Percentiles rank a stretch among this genome's conserved stretches.
Conservation (phyloP, 2,329 filamentous ascomycete genomes). For the Diplodia corticola region DNA sequence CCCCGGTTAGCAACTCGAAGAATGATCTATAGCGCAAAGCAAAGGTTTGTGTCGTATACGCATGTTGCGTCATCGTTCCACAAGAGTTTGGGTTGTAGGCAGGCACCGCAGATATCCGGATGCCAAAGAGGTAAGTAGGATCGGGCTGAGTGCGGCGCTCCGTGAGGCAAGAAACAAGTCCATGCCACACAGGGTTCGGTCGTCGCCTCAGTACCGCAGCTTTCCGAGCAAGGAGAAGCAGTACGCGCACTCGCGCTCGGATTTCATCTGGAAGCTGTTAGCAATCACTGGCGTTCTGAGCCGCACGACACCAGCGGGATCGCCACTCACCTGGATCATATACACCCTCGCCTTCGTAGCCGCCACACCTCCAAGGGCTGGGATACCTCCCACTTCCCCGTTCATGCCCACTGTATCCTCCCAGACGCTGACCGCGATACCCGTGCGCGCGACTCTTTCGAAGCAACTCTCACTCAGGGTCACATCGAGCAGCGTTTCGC, state of each 20-base stretch:
- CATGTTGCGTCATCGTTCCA: background rate
- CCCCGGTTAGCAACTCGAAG: background rate
- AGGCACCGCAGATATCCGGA: background rate
- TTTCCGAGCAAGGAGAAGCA: slow-evolving; percentile 53
- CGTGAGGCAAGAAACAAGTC: background rate
- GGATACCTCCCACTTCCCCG: slow-evolving; percentile 62
- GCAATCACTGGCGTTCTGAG: background rate
- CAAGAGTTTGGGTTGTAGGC: background rate
- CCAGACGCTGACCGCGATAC: slow-evolving; percentile 87
- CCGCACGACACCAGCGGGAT: background rate
- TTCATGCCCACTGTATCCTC: slow-evolving; percentile 54
- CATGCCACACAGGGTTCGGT: background rate
- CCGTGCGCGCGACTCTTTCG: slow-evolving; percentile 77
- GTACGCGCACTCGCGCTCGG: slow-evolving; percentile 51
- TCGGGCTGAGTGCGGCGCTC: background rate
- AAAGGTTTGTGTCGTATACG: background rate
- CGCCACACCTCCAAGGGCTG: slow-evolving; percentile 57
- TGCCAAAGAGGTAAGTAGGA: background rate
- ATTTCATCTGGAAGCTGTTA: slow-evolving; percentile 40
- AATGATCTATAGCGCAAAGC: background rate
- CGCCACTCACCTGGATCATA: slow-evolving; percentile 59
- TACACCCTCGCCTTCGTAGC: slow-evolving; percentile 60
- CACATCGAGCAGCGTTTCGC: slow-evolving; percentile 73
- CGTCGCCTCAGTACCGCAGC: slow-evolving; percentile 43
- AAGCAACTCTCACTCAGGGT: slow-evolving; percentile 84